Conservation (phyloP, 768 basidiomycete genomes). For the Russula olivacea region DNA sequence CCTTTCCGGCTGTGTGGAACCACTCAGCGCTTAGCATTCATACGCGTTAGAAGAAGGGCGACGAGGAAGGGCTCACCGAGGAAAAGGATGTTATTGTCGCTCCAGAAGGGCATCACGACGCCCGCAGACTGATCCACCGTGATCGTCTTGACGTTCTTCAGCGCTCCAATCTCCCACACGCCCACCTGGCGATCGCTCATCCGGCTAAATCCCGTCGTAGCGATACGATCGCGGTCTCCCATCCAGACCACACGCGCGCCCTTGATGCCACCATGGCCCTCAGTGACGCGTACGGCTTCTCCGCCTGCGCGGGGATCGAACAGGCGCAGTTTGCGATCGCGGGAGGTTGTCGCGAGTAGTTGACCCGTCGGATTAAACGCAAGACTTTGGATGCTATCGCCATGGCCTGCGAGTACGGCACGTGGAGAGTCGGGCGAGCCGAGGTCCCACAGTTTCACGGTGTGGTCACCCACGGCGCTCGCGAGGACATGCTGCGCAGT, state of each 20-base stretch:
- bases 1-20: conserved; percentile 30
- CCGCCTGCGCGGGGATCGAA: conserved; percentile 84
- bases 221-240: conserved; percentile 47
- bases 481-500: conserved; percentile 84
- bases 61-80: conserved; percentile 42
- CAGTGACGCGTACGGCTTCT: conserved; percentile 74
- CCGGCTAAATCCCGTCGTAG: conserved; percentile 81
- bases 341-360: conserved; percentile 46
- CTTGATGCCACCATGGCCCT: conserved; percentile 92
- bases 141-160: conserved; percentile 71
- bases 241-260: conserved; percentile 86
- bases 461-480: conserved; percentile 75
- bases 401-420: conserved; percentile 63
- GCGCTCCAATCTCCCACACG: conserved; percentile 81
- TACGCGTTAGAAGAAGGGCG: background rate
- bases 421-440: conserved; percentile 55
- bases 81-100: conserved; percentile 88
- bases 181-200: conserved; percentile 91
- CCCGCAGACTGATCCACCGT: conserved; percentile 87
- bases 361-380: conserved; percentile 79
- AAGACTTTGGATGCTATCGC: conserved; percentile 82
- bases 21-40: background rate
- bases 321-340: conserved; percentile 87
- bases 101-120: conserved; percentile 97
- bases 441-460: conserved; percentile 87